Percentiles rank a stretch among this genome's conserved stretches.
These are phyloP conservation scores for Didymella pinodella DNA, from an alignment of 2,329 filamentous ascomycete genomes.

Conservation along the genomic window DNA sequence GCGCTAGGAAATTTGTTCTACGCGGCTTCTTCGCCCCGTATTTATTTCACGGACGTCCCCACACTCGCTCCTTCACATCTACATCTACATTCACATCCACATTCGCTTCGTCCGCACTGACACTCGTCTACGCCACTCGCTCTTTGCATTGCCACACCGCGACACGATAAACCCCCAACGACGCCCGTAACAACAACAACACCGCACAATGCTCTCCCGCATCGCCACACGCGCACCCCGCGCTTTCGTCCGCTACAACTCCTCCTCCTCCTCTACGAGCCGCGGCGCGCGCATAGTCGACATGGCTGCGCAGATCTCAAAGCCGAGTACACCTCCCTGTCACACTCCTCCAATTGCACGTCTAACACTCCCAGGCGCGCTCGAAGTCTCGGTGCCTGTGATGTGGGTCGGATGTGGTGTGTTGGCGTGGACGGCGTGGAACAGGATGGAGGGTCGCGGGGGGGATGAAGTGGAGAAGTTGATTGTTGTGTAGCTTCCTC, in stretches of 20 bases:
- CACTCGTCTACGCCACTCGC: neutral
- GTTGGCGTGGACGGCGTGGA: slow-evolving; percentile 40
- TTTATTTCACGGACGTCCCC: slow-evolving; percentile 15
- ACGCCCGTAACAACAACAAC: neutral
- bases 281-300: slow-evolving; percentile 39
- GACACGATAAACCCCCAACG: too few relatives aligned
- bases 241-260: slow-evolving; percentile 42
- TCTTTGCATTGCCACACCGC: too few relatives aligned
- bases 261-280: slow-evolving; percentile 33
- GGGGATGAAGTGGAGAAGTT: slow-evolving; percentile 43
- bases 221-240: slow-evolving; percentile 35
- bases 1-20: slow-evolving; percentile 21
- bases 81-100: neutral
- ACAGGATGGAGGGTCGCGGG: slow-evolving; percentile 38
- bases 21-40: slow-evolving; percentile 12
- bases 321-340: slow-evolving; percentile 32
- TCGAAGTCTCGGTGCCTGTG: slow-evolving; percentile 44
- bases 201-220: slow-evolving; percentile 28
- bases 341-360: too few relatives aligned
- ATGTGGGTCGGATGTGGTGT: slow-evolving; percentile 44
- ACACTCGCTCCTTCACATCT: neutral
- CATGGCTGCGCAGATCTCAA: slow-evolving; percentile 42
- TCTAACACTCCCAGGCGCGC: slow-evolving; percentile 19
- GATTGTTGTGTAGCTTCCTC: slow-evolving; percentile 28
- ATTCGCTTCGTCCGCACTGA: slow-evolving; percentile 2